Base-by-base conservation (phyloP, 306 rosid species). In the Nissolia schottii region DNA sequence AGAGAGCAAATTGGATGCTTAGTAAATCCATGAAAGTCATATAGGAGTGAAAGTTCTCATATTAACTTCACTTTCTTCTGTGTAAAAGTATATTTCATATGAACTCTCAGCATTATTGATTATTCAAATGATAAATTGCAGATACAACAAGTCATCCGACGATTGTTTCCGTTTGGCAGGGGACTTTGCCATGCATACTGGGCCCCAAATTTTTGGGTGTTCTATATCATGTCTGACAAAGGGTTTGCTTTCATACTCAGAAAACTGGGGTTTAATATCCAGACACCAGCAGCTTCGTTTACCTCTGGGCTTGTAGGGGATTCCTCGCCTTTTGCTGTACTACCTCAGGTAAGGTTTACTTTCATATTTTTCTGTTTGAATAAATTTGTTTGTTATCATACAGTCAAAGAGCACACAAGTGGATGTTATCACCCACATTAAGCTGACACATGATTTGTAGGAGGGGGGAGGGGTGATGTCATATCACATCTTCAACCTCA, bases 181-280 rank as follows among this genome's bases (percentile, higher is more conserved):
- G 95, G 98, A 66, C 90, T 91, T 76, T 91, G 97, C 83, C 97
- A 94, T 84, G 97, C 98, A 50, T 91, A 85, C 56, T 94, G 97
- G 98, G 97, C 98, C 50, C 97, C 98, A 40, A 94, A 89, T 83
- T 87, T 91, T 76, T 94, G 96, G 98, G 96, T 87, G 38, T 86
- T 94, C 64, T 91, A 94, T 87, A 94, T 94, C 46, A 27, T 91
- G 62, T 57, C 84, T n/a, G 98, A 94, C 82, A 94, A 94, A 82
- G 92, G 85, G 60, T 85, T 94, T 45, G 76, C 90, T 25, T 82
- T 94, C 67, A 60, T 82, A 25, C 90, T 91, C 64, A 84, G 90
- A 77, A 87, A 74, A 74, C 80, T 94, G 64, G 95, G 97, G 43
- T 85, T 94, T 35, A 74, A 53, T 48, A 76, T 85, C 65, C 81